A percentile compares a stretch with the other conserved stretches of the same genome.
These are phyloP conservation scores for Colletotrichum tanaceti DNA, from an alignment of 2,329 filamentous ascomycete species.

Conservation along the genomic window DNA sequence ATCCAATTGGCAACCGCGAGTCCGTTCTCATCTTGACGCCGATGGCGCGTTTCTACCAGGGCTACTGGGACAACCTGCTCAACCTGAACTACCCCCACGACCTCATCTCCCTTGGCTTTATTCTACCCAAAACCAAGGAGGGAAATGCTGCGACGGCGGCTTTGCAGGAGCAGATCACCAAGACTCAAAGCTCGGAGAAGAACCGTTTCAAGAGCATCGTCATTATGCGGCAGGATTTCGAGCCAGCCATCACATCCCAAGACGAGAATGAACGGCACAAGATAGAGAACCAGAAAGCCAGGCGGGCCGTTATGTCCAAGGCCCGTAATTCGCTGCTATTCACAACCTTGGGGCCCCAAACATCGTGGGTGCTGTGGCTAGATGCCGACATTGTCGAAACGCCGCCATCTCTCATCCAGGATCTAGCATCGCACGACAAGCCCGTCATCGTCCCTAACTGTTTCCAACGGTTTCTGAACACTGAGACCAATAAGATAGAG, in stretches of 20 bases:
- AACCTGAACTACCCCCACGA: constrained; percentile 90
- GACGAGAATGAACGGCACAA: constrained; percentile 91
- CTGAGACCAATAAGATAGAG: constrained; percentile 74
- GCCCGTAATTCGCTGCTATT: constrained; percentile 95
- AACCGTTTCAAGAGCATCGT: constrained; percentile 92
- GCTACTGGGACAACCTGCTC: constrained; percentile 94
- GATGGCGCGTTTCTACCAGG: constrained; percentile 90
- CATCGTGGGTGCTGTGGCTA: constrained; percentile 97
- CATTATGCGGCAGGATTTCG: constrained; percentile 95
- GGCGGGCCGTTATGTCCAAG: constrained; percentile 90
- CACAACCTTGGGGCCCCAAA: constrained; percentile 89
- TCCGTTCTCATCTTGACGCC: constrained; percentile 92
- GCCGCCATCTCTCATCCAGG: constrained; percentile 86
- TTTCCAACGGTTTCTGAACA: constrained; percentile 85
- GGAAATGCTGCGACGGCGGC: constrained; percentile 87
- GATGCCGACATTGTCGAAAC: constrained; percentile 94
- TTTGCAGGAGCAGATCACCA: constrained; percentile 85
- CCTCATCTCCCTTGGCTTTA: constrained; percentile 94
- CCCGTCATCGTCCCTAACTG: constrained; percentile 96
- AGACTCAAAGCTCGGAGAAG: constrained; percentile 85
- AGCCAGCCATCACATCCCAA: constrained; percentile 82
- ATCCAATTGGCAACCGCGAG: constrained; percentile 83
- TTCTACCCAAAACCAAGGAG: constrained; percentile 92
- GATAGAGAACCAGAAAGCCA: constrained; percentile 86
- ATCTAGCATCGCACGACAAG: constrained; percentile 87